phyloP scores from a whole-genome alignment of 345 rosid genomes.

The Nasturtium officinale region DNA sequence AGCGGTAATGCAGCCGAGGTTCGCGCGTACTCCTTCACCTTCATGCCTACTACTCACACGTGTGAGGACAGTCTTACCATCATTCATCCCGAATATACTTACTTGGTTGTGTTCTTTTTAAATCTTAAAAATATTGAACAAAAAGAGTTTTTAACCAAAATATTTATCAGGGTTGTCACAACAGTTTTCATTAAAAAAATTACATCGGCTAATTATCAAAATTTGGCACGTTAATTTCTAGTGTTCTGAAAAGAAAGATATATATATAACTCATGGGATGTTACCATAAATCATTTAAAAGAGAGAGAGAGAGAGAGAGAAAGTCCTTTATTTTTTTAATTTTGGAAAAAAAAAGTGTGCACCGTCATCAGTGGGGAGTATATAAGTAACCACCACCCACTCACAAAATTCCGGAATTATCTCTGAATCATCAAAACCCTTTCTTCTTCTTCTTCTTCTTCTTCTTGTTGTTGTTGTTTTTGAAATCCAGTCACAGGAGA shows the following conservation, averaged over 20 bases:
- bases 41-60: slow-evolving; percentile 54
- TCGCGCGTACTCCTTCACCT: slow-evolving; percentile 48
- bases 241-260: background rate
- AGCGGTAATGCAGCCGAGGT: slow-evolving; percentile 55
- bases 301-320: too few relatives aligned
- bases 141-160: too few relatives aligned
- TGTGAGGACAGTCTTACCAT: slow-evolving; percentile 49
- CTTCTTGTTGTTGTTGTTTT: too few relatives aligned
- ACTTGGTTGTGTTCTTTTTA: too few relatives aligned
- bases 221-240: background rate
- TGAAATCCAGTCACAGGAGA: too few relatives aligned
- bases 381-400: slow-evolving; percentile 33
- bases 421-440: slow-evolving; percentile 36
- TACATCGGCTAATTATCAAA: background rate
- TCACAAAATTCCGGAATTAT: slow-evolving; percentile 34
- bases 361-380: slow-evolving; percentile 31
- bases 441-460: background rate
- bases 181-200: too few relatives aligned
- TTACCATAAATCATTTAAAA: too few relatives aligned
- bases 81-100: background rate
- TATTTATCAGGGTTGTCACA: background rate
- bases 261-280: too few relatives aligned
- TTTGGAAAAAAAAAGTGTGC: too few relatives aligned
- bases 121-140: too few relatives aligned
- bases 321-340: too few relatives aligned